Evolutionary conservation across 108 stramenopile species (phyloP), one percentile per base, ranked within the genome.

Genomic region (Mediolabrus comicus): DNA sequence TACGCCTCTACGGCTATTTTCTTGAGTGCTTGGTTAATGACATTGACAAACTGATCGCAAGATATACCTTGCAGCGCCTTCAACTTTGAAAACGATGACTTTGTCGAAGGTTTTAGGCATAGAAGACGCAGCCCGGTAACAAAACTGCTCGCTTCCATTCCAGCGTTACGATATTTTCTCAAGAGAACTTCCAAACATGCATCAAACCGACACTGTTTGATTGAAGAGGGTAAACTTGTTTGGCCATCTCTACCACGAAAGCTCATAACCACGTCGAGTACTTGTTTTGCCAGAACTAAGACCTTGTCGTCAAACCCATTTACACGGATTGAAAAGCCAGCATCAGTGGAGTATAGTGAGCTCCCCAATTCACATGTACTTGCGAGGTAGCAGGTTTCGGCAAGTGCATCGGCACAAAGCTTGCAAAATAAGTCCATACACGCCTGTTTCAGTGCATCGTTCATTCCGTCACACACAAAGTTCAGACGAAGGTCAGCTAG

Each of bases 291-390:
- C 43, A 95, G 70, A 24, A 68, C 70, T 71, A 89, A 43, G 33
- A 95, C 54, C 54, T 95, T 92, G 54, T 92, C 83, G 63, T 92
- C 87, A 68, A 92, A 95, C 9, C 94, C 94, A 34, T 86, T 65
- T 0, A 84, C 75, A 4, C 91, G 88, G 36, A 95, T 78, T 7
- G 56, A 62, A 70, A 95, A 89, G 1, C 94, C 94, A 39, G 77
- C 67, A 53, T 91, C 89, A 38, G 66, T 86, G 7, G 82, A 38
- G 13, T 70, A 72, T 7, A 92, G 38, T 9, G 82, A 67, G 53
- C 81, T 87, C 25, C 75, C 83, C 41, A 95, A 69, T 30, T 92
- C 91, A 60, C 91, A 87, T 0, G 85, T 68, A 54, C 84, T 85
- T 36, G 91, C 91, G 63, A 89, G 67, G 59, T 95, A 95, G 4